Percentiles rank a stretch among this genome's conserved stretches.
phyloP scores from a whole-genome alignment of 768 basidiomycete genomes.

The Lactarius hatsudake region DNA sequence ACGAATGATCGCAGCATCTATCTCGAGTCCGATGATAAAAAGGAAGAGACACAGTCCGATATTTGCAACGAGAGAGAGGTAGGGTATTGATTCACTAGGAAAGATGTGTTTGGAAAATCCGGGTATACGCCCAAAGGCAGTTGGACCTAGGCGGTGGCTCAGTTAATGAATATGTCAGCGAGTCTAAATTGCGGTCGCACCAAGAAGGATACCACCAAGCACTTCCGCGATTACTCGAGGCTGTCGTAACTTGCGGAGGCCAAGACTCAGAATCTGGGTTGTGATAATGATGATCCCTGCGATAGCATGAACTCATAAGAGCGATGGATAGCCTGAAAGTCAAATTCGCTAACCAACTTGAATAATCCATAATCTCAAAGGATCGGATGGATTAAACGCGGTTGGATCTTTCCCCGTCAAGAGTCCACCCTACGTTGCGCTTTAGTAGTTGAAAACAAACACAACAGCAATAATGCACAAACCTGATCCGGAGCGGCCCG shows the following conservation, averaged over 20 bases:
- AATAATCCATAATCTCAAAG: slow-evolving; percentile 73
- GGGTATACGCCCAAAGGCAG: slow-evolving; percentile 76
- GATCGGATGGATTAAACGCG: slow-evolving; percentile 60
- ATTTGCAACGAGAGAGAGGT: slow-evolving; percentile 82
- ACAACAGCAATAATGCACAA: neutral
- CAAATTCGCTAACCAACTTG: slow-evolving; percentile 58
- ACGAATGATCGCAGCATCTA: slow-evolving; percentile 75
- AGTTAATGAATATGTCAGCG: neutral
- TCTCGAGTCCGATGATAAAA: slow-evolving; percentile 91
- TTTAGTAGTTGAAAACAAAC: neutral
- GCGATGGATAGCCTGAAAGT: neutral
- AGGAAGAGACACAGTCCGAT: slow-evolving; percentile 87
- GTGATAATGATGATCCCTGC: slow-evolving; percentile 80
- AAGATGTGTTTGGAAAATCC: slow-evolving; percentile 87
- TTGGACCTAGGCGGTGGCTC: slow-evolving; percentile 37
- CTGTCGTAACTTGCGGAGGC: slow-evolving; percentile 71
- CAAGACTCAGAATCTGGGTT: slow-evolving; percentile 71
- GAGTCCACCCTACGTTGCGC: slow-evolving; percentile 57
- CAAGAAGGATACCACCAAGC: slow-evolving; percentile 86
- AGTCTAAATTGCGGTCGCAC: slow-evolving; percentile 34
- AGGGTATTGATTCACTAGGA: slow-evolving; percentile 65
- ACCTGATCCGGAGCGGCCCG: slow-evolving; percentile 27
- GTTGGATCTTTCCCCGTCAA: slow-evolving; percentile 74
- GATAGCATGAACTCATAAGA: neutral
- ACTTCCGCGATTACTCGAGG: slow-evolving; percentile 86